Conservation (phyloP, 2,329 filamentous ascomycete species). For the Verticillium zaregamsianum region DNA sequence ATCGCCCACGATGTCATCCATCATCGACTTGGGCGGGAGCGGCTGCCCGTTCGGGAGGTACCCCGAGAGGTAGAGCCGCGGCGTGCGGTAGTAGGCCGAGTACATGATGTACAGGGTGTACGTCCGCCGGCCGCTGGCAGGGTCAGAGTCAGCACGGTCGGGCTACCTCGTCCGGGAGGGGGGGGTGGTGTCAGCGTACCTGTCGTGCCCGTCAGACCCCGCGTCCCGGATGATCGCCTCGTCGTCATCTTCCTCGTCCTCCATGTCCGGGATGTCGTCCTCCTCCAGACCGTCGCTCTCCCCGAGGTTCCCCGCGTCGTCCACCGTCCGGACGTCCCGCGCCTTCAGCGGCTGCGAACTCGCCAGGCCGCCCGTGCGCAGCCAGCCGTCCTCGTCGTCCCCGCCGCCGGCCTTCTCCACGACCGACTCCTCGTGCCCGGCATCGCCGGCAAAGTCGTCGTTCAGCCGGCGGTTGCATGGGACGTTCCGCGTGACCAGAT, state of each 20-base stretch:
- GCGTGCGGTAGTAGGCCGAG: slow-evolving; percentile 92
- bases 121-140: slow-evolving; percentile 71
- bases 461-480: slow-evolving; percentile 89
- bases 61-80: slow-evolving; percentile 89
- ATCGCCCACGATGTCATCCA: slow-evolving; percentile 94
- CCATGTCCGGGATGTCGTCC: slow-evolving; percentile 94
- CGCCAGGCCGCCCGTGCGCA: slow-evolving; percentile 77
- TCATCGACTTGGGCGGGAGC: slow-evolving; percentile 79
- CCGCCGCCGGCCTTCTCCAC: slow-evolving; percentile 56
- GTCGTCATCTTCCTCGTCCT: slow-evolving; percentile 94
- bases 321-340: slow-evolving; percentile 79
- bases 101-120: slow-evolving; percentile 99
- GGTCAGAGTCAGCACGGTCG: slow-evolving; percentile 5
- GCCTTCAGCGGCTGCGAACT: slow-evolving; percentile 73
- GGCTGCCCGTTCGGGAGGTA: slow-evolving; percentile 78
- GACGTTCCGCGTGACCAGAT: slow-evolving; percentile 88
- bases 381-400: slow-evolving; percentile 81
- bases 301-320: slow-evolving; percentile 82
- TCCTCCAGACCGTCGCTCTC: slow-evolving; percentile 66
- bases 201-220: slow-evolving; percentile 39
- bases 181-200: slow-evolving; percentile 26
- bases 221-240: slow-evolving; percentile 91
- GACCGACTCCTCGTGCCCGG: slow-evolving; percentile 79
- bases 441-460: slow-evolving; percentile 87
- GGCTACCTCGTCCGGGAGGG: too few relatives aligned